Evolutionary conservation across 1,139 yeast genomes (phyloP).

Genomic region (Sugiyamaella novakii): DNA sequence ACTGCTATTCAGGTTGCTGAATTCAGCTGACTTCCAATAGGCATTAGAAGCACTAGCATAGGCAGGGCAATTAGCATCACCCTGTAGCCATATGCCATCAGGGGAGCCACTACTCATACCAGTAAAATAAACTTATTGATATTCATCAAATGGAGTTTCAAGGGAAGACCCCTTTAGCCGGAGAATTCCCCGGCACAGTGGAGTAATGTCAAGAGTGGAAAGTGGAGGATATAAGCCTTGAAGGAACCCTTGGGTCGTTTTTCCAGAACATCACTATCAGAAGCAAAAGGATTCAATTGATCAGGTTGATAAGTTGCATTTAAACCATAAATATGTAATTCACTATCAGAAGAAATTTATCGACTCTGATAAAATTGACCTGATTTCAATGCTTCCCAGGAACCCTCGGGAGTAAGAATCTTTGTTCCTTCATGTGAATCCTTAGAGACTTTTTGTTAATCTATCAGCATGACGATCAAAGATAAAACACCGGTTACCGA

Average conservation of each 20-base stretch:
- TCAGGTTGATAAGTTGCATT: constrained; percentile 39
- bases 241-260: constrained; percentile 46
- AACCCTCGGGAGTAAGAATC: constrained; percentile 47
- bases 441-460: constrained; percentile 44
- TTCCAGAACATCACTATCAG: constrained; percentile 44
- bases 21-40: constrained; percentile 38
- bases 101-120: constrained; percentile 44
- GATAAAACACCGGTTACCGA: constrained; percentile 45
- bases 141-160: constrained; percentile 46
- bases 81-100: constrained; percentile 46
- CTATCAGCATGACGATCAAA: constrained; percentile 53
- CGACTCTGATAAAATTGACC: constrained; percentile 47
- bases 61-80: constrained; percentile 48
- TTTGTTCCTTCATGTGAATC: constrained; percentile 43
- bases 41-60: constrained; percentile 38
- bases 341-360: constrained; percentile 44
- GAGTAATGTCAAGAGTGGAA: constrained; percentile 33
- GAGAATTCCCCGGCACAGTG: constrained; percentile 34
- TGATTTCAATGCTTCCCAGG: constrained; percentile 40
- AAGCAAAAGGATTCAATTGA: constrained; percentile 42
- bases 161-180: constrained; percentile 46
- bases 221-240: constrained; percentile 52
- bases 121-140: constrained; percentile 48
- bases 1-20: constrained; percentile 40
- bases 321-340: constrained; percentile 34